phyloP scores from a whole-genome alignment of 169 alveolate genomes.

The Sarcocystis neurona region DNA sequence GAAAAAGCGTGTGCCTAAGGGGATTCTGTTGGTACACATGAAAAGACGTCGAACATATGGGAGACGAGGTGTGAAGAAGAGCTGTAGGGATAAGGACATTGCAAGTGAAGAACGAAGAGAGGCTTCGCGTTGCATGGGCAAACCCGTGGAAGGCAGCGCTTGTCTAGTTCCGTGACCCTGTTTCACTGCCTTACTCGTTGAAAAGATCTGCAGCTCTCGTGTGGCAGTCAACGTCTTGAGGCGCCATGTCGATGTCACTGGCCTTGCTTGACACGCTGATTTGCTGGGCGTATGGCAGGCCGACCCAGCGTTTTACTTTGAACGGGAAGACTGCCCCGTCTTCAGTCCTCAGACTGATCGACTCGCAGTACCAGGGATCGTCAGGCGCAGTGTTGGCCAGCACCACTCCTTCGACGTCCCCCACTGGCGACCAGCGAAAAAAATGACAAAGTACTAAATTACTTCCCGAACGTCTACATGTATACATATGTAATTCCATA shows the following conservation, averaged over 20 bases:
- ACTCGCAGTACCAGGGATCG: slow-evolving; percentile 78
- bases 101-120: too few relatives aligned
- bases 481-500: too few relatives aligned
- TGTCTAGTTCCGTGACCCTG: too few relatives aligned
- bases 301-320: slow-evolving; percentile 76
- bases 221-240: slow-evolving; percentile 85
- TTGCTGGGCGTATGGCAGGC: slow-evolving; percentile 65
- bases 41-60: neutral
- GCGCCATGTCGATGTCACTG: slow-evolving; percentile 73
- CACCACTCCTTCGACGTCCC: slow-evolving; percentile 67
- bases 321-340: slow-evolving; percentile 70
- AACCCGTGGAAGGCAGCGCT: too few relatives aligned
- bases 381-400: slow-evolving; percentile 68
- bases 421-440: slow-evolving; percentile 48
- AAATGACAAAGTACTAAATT: neutral
- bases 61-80: too few relatives aligned
- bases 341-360: slow-evolving; percentile 65
- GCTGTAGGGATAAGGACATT: too few relatives aligned
- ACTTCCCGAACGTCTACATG: too few relatives aligned
- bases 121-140: too few relatives aligned
- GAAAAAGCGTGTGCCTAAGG: slow-evolving; percentile 12
- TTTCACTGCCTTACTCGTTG: slow-evolving; percentile 64
- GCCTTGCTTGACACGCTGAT: slow-evolving; percentile 69
- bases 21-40: slow-evolving; percentile 21
- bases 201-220: slow-evolving; percentile 80